A percentile compares a stretch with the other conserved stretches of the same genome.
phyloP scores from a whole-genome alignment of 129 eudicot species.

The Calendula officinalis region DNA sequence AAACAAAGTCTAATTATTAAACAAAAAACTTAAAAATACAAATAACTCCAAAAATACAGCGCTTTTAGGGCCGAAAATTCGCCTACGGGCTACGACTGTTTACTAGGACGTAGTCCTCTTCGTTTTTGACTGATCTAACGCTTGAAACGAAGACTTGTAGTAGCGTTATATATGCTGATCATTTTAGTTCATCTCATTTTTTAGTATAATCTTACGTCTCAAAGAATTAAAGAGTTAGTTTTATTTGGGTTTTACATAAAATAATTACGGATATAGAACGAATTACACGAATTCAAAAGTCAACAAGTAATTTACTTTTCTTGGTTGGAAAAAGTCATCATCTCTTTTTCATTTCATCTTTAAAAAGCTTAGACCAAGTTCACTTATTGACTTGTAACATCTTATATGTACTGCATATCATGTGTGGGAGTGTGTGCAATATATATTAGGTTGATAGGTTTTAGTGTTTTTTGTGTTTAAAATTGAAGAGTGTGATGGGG shows the following conservation, averaged over 20 bases:
- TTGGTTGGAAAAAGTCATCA: conserved; percentile 30
- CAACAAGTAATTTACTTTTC: conserved; percentile 21
- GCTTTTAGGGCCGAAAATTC: too few species aligned
- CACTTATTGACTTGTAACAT: conserved; percentile 22
- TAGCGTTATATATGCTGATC: too few species aligned
- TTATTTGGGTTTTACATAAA: neutral
- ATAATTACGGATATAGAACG: neutral
- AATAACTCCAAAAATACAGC: too few species aligned
- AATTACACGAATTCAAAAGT: conserved; percentile 16
- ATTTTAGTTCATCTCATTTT: too few species aligned
- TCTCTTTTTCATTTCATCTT: conserved; percentile 22
- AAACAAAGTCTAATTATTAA: too few species aligned
- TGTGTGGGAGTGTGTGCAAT: neutral
- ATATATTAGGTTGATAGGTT: neutral
- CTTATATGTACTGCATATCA: neutral
- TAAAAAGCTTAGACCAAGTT: conserved; percentile 33
- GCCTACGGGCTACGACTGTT: too few species aligned
- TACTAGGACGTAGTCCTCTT: too few species aligned
- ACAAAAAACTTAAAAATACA: too few species aligned
- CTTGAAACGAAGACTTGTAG: too few species aligned
- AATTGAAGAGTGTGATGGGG: conserved; percentile 49
- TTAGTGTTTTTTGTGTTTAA: conserved; percentile 25
- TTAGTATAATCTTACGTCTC: too few species aligned
- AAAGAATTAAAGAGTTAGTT: too few species aligned
- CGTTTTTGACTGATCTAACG: too few species aligned